Conservation (phyloP, 306 rosid species). For the Calophaca sinica region DNA sequence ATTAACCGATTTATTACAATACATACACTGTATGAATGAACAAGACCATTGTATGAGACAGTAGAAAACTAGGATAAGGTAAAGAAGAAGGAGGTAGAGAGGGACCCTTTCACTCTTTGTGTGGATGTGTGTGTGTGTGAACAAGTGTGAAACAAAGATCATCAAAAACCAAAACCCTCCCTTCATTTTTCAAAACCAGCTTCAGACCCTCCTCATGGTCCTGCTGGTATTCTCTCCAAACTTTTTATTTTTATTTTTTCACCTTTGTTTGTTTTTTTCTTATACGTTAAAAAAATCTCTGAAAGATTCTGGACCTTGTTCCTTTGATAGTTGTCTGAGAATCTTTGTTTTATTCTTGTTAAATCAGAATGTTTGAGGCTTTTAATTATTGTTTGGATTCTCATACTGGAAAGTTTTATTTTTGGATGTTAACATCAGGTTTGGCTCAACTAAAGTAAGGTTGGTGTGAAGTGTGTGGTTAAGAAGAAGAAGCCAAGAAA, state of each 20-base stretch:
- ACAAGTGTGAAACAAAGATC: constrained; percentile 22
- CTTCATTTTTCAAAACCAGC: constrained; percentile 41
- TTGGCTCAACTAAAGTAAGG: constrained; percentile 41
- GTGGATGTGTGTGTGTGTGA: constrained; percentile 18
- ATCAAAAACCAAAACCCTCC: constrained; percentile 27
- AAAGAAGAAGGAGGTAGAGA: neutral
- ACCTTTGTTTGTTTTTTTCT: neutral
- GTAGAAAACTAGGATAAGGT: neutral
- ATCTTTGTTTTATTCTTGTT: constrained; percentile 13
- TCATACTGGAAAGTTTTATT: constrained; percentile 35
- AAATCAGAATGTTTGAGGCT: constrained; percentile 38
- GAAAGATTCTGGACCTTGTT: constrained; percentile 20
- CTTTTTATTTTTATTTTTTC: neutral
- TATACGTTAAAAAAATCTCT: constrained; percentile 11
- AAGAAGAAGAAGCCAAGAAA: constrained; percentile 22
- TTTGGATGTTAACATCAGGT: constrained; percentile 42
- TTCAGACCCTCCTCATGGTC: constrained; percentile 24
- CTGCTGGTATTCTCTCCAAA: constrained; percentile 12
- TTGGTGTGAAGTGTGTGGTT: too few relatives aligned
- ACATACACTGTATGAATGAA: too few relatives aligned
- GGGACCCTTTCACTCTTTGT: constrained; percentile 34
- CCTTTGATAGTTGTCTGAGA: constrained; percentile 4
- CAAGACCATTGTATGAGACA: too few relatives aligned
- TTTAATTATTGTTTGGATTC: constrained; percentile 41
- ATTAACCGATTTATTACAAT: constrained; percentile 52